These are phyloP conservation scores for Aristolochia californica DNA, from an alignment of 164 flowering plant genomes.

Conservation along the genomic window DNA sequence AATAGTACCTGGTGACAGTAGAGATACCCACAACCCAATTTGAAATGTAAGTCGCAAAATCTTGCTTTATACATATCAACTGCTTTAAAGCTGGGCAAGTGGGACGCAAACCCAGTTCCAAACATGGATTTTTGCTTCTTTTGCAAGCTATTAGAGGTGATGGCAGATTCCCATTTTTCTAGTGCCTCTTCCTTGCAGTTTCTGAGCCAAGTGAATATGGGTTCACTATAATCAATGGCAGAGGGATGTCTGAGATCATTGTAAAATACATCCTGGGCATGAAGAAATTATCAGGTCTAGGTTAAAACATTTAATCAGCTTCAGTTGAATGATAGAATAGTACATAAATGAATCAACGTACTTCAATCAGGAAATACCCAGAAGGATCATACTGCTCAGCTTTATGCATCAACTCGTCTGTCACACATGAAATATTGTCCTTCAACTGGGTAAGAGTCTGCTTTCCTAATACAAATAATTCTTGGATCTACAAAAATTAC, in stretches of 20 bases:
- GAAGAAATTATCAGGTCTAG: neutral
- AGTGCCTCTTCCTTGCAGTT: constrained; percentile 57
- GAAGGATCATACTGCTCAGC: constrained; percentile 68
- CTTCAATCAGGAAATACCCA: constrained; percentile 90
- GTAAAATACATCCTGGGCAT: constrained; percentile 63
- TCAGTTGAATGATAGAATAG: neutral
- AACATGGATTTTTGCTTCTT: constrained; percentile 42
- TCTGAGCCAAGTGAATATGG: constrained; percentile 72
- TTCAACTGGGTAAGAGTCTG: constrained; percentile 68
- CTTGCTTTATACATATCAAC: constrained; percentile 50
- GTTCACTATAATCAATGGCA: constrained; percentile 67
- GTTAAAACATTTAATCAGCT: too few relatives aligned
- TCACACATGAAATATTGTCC: constrained; percentile 68
- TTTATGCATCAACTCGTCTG: constrained; percentile 69
- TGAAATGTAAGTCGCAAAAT: constrained; percentile 70
- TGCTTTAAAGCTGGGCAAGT: constrained; percentile 49
- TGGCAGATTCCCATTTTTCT: constrained; percentile 66
- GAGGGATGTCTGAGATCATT: constrained; percentile 69
- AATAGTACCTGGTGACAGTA: constrained; percentile 80
- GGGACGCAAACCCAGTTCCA: constrained; percentile 17
- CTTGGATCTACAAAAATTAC: constrained; percentile 49
- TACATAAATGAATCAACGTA: constrained; percentile 9
- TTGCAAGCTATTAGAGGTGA: constrained; percentile 35
- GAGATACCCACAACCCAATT: constrained; percentile 80
- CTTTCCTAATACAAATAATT: constrained; percentile 66